Evolutionary conservation across 73 alveolate species (phyloP).

Genomic region (Paramecium biaurelia): DNA sequence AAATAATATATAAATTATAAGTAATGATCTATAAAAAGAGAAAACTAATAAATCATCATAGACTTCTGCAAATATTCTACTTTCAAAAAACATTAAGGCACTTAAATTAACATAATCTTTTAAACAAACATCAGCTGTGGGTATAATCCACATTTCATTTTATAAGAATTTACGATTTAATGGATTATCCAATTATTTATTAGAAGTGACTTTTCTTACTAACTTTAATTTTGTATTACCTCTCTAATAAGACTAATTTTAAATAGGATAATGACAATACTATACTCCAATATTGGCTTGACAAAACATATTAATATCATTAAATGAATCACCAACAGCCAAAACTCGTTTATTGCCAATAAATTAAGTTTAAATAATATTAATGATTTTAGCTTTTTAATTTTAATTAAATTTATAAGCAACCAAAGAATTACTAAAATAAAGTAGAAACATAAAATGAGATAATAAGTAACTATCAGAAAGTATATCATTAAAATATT

Average conservation of each 20-base stretch:
- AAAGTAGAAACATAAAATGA: constrained; percentile 44
- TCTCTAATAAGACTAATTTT: background rate
- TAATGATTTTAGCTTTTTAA: constrained; percentile 26
- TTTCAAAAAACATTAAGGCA: constrained; percentile 37
- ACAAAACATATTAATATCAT: background rate
- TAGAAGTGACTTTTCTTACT: background rate
- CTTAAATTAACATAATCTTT: background rate
- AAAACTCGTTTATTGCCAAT: constrained; percentile 17
- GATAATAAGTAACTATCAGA: constrained; percentile 32
- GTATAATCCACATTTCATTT: constrained; percentile 21
- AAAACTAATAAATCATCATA: constrained; percentile 47
- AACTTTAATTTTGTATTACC: background rate
- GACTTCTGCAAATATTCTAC: constrained; percentile 45
- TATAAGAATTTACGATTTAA: background rate
- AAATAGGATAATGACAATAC: background rate
- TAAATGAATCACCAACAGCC: constrained; percentile 37
- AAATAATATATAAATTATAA: constrained; percentile 7
- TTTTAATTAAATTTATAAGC: constrained; percentile 1
- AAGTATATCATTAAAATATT: constrained; percentile 17
- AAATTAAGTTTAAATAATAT: constrained; percentile 31
- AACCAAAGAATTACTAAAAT: constrained; percentile 38
- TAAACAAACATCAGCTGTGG: constrained; percentile 28
- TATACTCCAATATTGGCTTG: constrained; percentile 30
- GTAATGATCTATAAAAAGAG: constrained; percentile 48
- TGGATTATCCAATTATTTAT: constrained; percentile 30